Percentiles rank a stretch among this genome's conserved stretches.
Evolutionary conservation across 805 yeast species (phyloP).

Genomic region (Hanseniaspora jakobsenii): DNA sequence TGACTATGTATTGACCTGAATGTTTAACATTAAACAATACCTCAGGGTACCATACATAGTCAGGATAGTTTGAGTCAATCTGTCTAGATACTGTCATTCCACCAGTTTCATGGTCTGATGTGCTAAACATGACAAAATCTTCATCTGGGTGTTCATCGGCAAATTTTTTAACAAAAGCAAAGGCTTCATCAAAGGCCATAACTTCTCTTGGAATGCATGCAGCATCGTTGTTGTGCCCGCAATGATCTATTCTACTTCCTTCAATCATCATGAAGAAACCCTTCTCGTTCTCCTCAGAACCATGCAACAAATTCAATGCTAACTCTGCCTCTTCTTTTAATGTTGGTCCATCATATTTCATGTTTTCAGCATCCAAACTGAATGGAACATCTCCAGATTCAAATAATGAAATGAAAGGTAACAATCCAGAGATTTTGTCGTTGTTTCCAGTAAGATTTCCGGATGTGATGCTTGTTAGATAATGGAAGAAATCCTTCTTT

Average conservation of each 20-base stretch:
- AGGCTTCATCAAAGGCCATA: constrained; percentile 74
- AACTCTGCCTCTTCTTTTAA: constrained; percentile 65
- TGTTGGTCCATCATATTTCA: constrained; percentile 47
- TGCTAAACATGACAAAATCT: constrained; percentile 68
- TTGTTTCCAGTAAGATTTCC: too few relatives aligned
- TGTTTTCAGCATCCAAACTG: constrained; percentile 60
- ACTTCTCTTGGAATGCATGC: constrained; percentile 90
- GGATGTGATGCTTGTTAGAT: too few relatives aligned
- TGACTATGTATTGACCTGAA: constrained; percentile 60
- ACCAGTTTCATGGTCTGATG: constrained; percentile 94
- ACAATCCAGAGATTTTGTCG: too few relatives aligned
- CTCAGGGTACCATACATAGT: constrained; percentile 78
- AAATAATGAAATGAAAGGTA: constrained; percentile 68
- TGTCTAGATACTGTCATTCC: constrained; percentile 85
- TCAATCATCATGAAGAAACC: constrained; percentile 83
- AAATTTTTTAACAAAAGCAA: constrained; percentile 58
- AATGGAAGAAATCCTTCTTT: constrained; percentile 23
- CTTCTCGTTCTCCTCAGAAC: constrained; percentile 47
- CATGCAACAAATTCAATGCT: constrained; percentile 61
- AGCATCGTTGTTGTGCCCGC: constrained; percentile 89
- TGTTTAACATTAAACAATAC: constrained; percentile 56
- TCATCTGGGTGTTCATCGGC: constrained; percentile 48
- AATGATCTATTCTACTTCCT: constrained; percentile 91
- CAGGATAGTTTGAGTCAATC: constrained; percentile 57
- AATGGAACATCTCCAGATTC: constrained; percentile 73